phyloP scores from a whole-genome alignment of 441 rosid species.

The Croton laevigatus region DNA sequence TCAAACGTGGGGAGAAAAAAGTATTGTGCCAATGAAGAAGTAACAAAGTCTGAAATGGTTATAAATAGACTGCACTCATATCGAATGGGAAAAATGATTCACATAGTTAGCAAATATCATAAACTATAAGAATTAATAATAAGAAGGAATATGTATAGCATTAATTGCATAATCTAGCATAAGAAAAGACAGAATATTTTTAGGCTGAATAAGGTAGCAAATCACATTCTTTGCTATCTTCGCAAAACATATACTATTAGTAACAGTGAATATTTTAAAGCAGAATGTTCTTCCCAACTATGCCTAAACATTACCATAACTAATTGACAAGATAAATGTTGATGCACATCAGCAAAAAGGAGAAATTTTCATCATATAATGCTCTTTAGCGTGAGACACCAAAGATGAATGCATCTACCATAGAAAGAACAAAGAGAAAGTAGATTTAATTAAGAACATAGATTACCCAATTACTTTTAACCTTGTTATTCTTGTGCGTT shows the following conservation, averaged over 20 bases:
- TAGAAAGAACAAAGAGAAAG: background rate
- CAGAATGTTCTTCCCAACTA: background rate
- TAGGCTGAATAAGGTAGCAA: too few relatives aligned
- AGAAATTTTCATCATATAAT: background rate
- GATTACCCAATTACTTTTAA: background rate
- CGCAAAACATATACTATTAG: background rate
- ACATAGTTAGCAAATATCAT: background rate
- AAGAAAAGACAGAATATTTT: background rate
- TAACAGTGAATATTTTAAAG: background rate
- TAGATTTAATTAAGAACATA: background rate
- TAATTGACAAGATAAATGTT: slow-evolving; percentile 1
- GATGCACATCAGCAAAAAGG: background rate
- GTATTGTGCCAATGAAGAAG: background rate
- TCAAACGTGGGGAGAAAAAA: background rate
- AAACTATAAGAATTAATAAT: background rate
- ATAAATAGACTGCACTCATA: background rate
- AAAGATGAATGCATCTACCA: too few relatives aligned
- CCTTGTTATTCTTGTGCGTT: background rate
- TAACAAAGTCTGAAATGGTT: background rate
- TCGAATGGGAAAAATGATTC: background rate
- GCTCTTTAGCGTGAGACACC: too few relatives aligned
- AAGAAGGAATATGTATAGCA: background rate
- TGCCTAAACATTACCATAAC: background rate
- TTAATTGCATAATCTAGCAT: background rate
- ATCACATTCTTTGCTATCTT: background rate